phyloP scores from a whole-genome alignment of 2,329 filamentous ascomycete species.

The Septoria petroselini region DNA sequence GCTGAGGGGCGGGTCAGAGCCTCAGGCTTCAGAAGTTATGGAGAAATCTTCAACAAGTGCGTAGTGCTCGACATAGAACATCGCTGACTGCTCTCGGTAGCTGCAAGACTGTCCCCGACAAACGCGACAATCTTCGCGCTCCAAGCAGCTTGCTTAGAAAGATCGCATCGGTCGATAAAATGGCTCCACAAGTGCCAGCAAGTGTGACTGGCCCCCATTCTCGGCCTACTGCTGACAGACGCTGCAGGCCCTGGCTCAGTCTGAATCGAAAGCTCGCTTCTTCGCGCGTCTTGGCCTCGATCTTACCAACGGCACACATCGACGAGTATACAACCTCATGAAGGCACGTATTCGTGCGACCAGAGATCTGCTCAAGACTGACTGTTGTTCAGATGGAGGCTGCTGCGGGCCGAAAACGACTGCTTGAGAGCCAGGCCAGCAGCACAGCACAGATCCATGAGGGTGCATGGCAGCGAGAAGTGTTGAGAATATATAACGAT shows the following conservation, averaged over 20 bases:
- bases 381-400: slow-evolving; percentile 41
- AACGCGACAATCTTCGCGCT: neutral
- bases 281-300: slow-evolving; percentile 42
- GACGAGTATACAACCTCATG: slow-evolving; percentile 41
- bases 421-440: slow-evolving; percentile 37
- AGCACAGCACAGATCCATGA: slow-evolving; percentile 47
- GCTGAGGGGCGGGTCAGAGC: no score
- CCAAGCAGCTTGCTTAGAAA: slow-evolving; percentile 3
- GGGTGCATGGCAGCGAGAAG: slow-evolving; percentile 44
- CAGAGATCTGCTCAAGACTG: neutral
- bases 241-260: slow-evolving; percentile 37
- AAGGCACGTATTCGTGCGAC: slow-evolving; percentile 35
- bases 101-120: neutral
- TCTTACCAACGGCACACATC: slow-evolving; percentile 36
- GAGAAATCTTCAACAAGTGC: slow-evolving; percentile 1
- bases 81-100: slow-evolving; percentile 1
- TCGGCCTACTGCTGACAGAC: neutral
- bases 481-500: slow-evolving; percentile 40
- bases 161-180: slow-evolving; percentile 1
- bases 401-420: slow-evolving; percentile 38
- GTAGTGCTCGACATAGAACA: neutral
- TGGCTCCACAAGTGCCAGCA: slow-evolving; percentile 17
- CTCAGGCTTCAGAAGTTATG: slow-evolving; percentile 5
- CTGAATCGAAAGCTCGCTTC: slow-evolving; percentile 43
- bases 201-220: neutral